A percentile compares a stretch with the other conserved stretches of the same genome.
phyloP scores from a whole-genome alignment of 495 filamentous ascomycete species.

The Penicillium paradoxum region DNA sequence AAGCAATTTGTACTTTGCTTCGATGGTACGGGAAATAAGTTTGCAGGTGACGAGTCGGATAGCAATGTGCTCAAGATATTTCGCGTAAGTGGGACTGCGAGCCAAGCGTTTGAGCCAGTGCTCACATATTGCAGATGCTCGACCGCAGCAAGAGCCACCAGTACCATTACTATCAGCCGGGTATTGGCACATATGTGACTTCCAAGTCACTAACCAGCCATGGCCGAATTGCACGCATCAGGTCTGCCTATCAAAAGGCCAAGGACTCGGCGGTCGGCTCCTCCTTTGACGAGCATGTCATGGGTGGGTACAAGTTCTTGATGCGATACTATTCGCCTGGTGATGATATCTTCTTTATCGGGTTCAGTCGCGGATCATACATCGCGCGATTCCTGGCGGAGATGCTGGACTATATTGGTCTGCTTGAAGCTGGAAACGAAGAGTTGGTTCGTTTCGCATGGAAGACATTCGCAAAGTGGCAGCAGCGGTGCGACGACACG shows the following conservation, averaged over 20 bases:
- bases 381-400: conserved; percentile 81
- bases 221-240: conserved; percentile 56
- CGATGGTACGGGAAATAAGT: conserved; percentile 87
- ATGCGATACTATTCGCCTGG: conserved; percentile 81
- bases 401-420: conserved; percentile 80
- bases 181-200: conserved; percentile 79
- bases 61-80: conserved; percentile 91
- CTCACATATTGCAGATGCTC: conserved; percentile 37
- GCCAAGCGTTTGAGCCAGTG: neutral
- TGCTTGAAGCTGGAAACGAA: conserved; percentile 79
- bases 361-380: conserved; percentile 83
- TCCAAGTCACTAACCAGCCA: conserved; percentile 64
- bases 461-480: conserved; percentile 86
- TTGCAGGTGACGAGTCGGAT: conserved; percentile 71
- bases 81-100: conserved; percentile 33
- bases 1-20: conserved; percentile 75
- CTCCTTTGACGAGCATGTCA: conserved; percentile 77
- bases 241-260: conserved; percentile 73
- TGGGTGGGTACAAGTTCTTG: conserved; percentile 81
- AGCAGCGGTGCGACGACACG: conserved; percentile 56
- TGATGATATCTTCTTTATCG: conserved; percentile 78
- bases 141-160: conserved; percentile 50
- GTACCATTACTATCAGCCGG: conserved; percentile 51
- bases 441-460: conserved; percentile 81
- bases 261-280: conserved; percentile 82